Base-by-base conservation (phyloP, 2,329 filamentous ascomycete genomes). In the Ophiostoma australiae region DNA sequence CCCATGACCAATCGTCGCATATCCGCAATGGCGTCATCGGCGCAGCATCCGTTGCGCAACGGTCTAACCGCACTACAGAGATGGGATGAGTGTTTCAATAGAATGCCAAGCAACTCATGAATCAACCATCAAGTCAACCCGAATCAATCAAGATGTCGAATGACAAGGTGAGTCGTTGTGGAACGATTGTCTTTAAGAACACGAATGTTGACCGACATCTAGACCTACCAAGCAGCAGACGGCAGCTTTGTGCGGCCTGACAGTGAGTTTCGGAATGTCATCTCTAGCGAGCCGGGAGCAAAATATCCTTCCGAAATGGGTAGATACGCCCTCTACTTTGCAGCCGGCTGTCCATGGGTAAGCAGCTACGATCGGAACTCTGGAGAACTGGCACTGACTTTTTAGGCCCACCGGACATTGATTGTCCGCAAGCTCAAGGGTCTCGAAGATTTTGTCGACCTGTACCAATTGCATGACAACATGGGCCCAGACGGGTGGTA, bases 381-480 rank as follows among this genome's bases (percentile, higher is more conserved):
- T 58, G 6, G n/a, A 27, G n/a, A 13, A 48, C 11, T n/a, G 17
- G 44, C 44, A 3, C 52, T 58, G 11, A 58, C 52, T 15, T 17
- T 58, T 3, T 15, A 58, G 52, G 52, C 52, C 10, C 52, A 58
- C 8, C 52, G 52, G 4, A 58, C 52, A 3, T 15, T 58, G n/a
- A 58, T 58, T 0, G 52, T 58, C 17, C 52, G 52, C 8, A 85
- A 87, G 70, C 82, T 94, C 70, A 94, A 94, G 78, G 89, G 90
- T 0, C 83, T 94, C 0, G 89, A 93, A 72, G 85, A 90, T 69
- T 82, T 91, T 73, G 85, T 94, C 70, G 83, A 87, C 6, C 84
- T 87, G 72, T 91, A 89, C n/a, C 84, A 85, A 7, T 88, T 92
- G 8, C 88, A 91, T 76, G 88, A 89, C 83, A 84, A 87, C 72